Evolutionary conservation across 2,329 filamentous ascomycete genomes (phyloP).

Genomic region (Beauveria sp.): DNA sequence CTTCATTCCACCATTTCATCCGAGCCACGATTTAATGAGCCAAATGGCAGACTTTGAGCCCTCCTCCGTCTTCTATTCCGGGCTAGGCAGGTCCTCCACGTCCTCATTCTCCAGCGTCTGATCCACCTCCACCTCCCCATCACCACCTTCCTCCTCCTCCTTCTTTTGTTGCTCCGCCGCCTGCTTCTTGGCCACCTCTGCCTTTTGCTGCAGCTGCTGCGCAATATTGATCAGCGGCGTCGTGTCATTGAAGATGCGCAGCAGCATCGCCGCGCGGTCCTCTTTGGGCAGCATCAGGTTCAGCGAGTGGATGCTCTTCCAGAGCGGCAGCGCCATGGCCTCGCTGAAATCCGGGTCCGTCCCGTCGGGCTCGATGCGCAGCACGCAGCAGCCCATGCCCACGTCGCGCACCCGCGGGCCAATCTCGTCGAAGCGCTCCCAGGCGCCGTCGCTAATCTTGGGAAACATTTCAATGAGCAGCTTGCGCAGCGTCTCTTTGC

Average conservation of each 20-base stretch:
- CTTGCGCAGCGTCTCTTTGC: conserved; percentile 70
- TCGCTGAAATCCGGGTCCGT: conserved; percentile 56
- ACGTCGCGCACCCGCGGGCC: conserved; percentile 74
- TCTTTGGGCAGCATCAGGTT: conserved; percentile 99
- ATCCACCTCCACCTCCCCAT: neutral
- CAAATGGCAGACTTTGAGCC: neutral
- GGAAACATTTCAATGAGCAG: conserved; percentile 96
- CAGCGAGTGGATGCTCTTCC: conserved; percentile 84
- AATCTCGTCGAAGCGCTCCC: conserved; percentile 75
- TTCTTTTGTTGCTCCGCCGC: conserved; percentile 14
- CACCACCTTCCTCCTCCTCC: conserved; percentile 9
- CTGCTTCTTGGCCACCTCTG: conserved; percentile 15
- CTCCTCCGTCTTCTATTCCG: conserved; percentile 20
- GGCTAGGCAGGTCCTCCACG: conserved; percentile 31
- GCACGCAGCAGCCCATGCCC: conserved; percentile 83
- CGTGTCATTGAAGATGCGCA: conserved; percentile 85
- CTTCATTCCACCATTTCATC: neutral
- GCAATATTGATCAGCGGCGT: conserved; percentile 69
- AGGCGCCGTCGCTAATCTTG: conserved; percentile 67
- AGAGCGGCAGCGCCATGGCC: conserved; percentile 81
- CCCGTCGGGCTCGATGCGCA: conserved; percentile 71
- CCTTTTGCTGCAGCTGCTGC: conserved; percentile 24
- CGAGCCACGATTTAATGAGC: neutral
- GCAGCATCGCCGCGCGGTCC: conserved; percentile 83
- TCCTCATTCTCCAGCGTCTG: conserved; percentile 7